Conservation (phyloP, 1,284 basidiomycete species). For the Trichosporon sp. region DNA sequence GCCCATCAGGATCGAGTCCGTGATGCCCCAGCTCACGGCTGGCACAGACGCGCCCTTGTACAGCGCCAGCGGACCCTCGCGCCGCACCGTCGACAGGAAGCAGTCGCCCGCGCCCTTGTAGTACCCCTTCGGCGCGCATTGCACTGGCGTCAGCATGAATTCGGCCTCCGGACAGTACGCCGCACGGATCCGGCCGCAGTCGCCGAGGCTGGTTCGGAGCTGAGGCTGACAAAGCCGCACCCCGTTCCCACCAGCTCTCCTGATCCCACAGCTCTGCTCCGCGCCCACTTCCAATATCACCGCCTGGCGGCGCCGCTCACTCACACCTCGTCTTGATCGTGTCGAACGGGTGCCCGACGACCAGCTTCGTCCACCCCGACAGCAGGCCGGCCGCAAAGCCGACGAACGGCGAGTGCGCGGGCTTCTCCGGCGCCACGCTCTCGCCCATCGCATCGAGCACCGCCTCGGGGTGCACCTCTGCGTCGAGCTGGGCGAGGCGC, state of each 20-base stretch:
- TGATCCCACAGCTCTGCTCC: neutral
- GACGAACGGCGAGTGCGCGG: conserved; percentile 37
- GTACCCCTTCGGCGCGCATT: conserved; percentile 46
- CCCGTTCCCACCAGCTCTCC: neutral
- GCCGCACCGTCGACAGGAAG: conserved; percentile 19
- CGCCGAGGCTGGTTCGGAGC: neutral
- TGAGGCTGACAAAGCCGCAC: neutral
- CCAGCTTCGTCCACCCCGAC: conserved; percentile 35
- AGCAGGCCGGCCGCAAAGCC: conserved; percentile 47
- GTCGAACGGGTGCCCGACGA: conserved; percentile 47
- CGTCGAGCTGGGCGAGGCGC: neutral
- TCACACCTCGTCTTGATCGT: conserved; percentile 33
- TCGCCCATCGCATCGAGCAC: conserved; percentile 20
- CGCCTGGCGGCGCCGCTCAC: conserved; percentile 24
- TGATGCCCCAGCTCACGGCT: conserved; percentile 49
- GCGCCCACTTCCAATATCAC: too few relatives aligned
- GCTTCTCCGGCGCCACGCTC: conserved; percentile 14
- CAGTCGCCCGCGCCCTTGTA: conserved; percentile 46
- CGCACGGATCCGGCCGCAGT: neutral
- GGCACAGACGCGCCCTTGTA: conserved; percentile 50
- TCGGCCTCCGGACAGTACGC: neutral
- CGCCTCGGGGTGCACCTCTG: conserved; percentile 12
- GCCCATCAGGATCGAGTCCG: conserved; percentile 50
- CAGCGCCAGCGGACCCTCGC: conserved; percentile 42
- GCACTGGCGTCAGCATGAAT: conserved; percentile 26